phyloP scores from a whole-genome alignment of 148 eudicot genomes.

The Tetragonia tetragonoides region DNA sequence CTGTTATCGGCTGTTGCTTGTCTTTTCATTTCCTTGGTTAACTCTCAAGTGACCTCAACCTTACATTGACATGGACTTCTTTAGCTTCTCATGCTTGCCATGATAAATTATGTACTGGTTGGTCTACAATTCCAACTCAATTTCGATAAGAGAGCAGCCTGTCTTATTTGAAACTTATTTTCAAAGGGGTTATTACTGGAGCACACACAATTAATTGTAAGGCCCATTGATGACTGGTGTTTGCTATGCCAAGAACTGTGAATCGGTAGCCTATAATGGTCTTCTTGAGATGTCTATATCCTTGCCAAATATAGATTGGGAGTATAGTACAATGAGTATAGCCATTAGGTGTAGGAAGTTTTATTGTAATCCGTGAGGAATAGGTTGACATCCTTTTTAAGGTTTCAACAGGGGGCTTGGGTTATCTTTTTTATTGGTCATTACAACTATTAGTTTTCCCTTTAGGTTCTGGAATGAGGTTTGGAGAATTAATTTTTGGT shows the following conservation, averaged over 20 bases:
- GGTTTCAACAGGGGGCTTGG: neutral
- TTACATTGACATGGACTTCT: neutral
- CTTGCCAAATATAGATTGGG: neutral
- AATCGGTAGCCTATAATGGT: neutral
- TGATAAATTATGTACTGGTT: neutral
- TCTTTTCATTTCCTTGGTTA: neutral
- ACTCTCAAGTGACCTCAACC: neutral
- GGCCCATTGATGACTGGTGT: neutral
- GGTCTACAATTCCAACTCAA: neutral
- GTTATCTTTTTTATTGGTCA: neutral
- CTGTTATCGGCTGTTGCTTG: neutral
- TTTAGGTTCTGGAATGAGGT: neutral
- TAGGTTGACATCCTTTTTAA: neutral
- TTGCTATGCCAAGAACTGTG: neutral
- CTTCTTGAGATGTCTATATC: neutral
- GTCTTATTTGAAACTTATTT: neutral
- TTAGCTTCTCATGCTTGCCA: too few relatives aligned
- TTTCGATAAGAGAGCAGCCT: neutral
- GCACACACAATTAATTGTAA: neutral
- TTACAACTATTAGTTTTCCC: neutral
- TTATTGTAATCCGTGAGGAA: neutral
- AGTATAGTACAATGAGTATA: neutral
- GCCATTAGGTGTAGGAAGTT: neutral
- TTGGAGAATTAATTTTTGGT: neutral
- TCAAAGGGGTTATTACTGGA: neutral